These are phyloP conservation scores for Crucihimalaya himalaica DNA, from an alignment of 345 rosid species.

Conservation along the genomic window DNA sequence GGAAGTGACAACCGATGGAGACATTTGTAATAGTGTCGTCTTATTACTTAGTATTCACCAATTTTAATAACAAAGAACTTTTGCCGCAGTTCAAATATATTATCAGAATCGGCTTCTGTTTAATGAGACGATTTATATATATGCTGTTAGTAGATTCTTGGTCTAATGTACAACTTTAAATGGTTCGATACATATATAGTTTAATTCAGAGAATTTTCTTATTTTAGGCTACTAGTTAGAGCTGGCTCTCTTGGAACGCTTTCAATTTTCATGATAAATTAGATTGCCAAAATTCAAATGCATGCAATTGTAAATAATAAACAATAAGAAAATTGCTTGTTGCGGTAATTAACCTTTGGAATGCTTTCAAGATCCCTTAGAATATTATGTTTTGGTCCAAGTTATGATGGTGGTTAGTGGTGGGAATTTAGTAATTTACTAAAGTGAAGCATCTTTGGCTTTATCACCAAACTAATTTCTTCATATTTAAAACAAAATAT, in stretches of 20 bases:
- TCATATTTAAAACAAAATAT: not conserved
- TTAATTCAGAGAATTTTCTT: not conserved
- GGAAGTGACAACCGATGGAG: conserved; percentile 61
- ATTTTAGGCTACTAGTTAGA: not conserved
- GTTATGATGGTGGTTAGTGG: conserved; percentile 42
- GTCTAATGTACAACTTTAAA: not conserved
- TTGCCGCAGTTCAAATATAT: not conserved
- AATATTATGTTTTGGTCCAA: conserved; percentile 34
- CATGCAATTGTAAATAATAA: not conserved
- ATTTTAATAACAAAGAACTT: conserved; percentile 9
- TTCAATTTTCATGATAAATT: not conserved
- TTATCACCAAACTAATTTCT: conserved; percentile 27
- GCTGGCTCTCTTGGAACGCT: not conserved
- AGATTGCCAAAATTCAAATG: not conserved
- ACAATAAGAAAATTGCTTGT: not conserved
- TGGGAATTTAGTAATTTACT: conserved; percentile 41
- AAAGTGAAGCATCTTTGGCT: conserved; percentile 36
- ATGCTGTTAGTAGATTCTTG: not conserved
- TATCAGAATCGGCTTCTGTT: not conserved
- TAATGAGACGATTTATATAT: not conserved
- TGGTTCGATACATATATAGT: not conserved
- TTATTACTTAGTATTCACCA: conserved; percentile 18
- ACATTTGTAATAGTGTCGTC: conserved; percentile 41
- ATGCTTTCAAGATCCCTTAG: conserved; percentile 28
- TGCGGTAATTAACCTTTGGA: conserved; percentile 2